A percentile compares a stretch with the other conserved stretches of the same genome.
Conservation (phyloP, 108 stramenopile genomes). For the Poteriospumella lacustris region DNA sequence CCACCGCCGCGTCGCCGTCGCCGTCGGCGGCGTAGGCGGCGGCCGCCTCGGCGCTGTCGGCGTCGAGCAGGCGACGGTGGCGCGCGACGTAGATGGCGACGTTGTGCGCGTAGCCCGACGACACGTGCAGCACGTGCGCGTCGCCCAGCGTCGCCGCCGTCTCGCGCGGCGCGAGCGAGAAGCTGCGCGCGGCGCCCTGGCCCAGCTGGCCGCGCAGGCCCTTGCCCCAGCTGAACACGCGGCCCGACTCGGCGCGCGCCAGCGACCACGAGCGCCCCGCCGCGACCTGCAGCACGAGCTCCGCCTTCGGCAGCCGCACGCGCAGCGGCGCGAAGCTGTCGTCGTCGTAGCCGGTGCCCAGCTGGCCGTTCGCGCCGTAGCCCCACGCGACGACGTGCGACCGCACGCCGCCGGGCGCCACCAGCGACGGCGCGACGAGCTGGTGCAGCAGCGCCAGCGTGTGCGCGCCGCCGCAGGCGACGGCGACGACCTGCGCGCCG, state of each 20-base stretch:
- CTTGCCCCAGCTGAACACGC: constrained; percentile 14
- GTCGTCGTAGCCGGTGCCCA: neutral
- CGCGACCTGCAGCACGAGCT: neutral
- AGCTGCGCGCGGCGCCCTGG: neutral
- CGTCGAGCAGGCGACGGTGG: too few species aligned
- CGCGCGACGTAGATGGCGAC: too few species aligned
- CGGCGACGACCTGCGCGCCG: neutral
- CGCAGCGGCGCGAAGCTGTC: neutral
- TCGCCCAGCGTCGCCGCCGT: neutral
- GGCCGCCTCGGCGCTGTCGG: too few species aligned
- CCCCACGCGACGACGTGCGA: neutral
- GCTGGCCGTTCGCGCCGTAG: constrained; percentile 19
- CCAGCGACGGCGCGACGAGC: neutral
- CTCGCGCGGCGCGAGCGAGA: neutral
- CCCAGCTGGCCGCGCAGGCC: neutral
- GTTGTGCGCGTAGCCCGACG: too few species aligned
- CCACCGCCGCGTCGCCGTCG: too few species aligned
- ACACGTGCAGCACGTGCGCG: neutral
- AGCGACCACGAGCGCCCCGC: constrained; percentile 27
- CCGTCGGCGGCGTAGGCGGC: too few species aligned
- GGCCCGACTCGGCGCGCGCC: neutral
- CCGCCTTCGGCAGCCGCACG: neutral
- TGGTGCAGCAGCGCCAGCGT: neutral
- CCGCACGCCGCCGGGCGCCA: neutral
- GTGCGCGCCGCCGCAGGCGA: constrained; percentile 25